phyloP scores from a whole-genome alignment of 371 early-diverging fungal genomes.

The Mucor circinelloides region DNA sequence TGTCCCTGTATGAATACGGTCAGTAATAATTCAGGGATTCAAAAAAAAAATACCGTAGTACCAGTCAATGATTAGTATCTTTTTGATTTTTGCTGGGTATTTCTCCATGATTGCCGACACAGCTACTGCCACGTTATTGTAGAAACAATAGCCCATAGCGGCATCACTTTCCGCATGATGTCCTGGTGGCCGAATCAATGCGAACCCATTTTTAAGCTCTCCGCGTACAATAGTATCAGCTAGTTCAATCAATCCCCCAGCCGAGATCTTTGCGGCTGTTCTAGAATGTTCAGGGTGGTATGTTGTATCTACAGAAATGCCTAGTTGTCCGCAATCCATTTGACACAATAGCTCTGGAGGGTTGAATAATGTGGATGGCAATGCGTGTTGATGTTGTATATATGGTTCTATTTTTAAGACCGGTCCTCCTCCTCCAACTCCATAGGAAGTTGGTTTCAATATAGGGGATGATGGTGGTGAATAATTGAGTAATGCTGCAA shows the following conservation, averaged over 20 bases:
- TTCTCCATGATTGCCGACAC: constrained; percentile 54
- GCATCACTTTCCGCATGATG: constrained; percentile 69
- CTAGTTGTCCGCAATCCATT: constrained; percentile 58
- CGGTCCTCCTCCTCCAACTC: constrained; percentile 34
- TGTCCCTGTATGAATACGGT: constrained; percentile 47
- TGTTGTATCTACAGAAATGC: constrained; percentile 63
- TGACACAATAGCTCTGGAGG: constrained; percentile 56
- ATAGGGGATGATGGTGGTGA: constrained; percentile 8
- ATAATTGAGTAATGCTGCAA: constrained; percentile 39
- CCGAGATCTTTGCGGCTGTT: constrained; percentile 55
- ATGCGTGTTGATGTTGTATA: constrained; percentile 30
- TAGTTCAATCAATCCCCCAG: constrained; percentile 55
- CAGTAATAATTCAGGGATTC: neutral
- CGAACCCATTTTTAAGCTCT: constrained; percentile 62
- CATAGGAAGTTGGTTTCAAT: constrained; percentile 4
- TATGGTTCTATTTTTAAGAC: constrained; percentile 28
- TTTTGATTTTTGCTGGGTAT: constrained; percentile 51
- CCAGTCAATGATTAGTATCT: constrained; percentile 65
- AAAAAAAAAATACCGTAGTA: constrained; percentile 1
- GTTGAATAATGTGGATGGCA: constrained; percentile 35
- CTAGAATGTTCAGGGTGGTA: constrained; percentile 58
- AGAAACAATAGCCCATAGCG: constrained; percentile 72
- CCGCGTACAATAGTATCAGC: constrained; percentile 56
- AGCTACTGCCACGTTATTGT: constrained; percentile 70
- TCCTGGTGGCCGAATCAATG: constrained; percentile 65